Evolutionary conservation across 1,284 basidiomycete genomes (phyloP), one percentile per base, ranked within the genome.

Genomic region (Pyrrhoderma lamaoense): DNA sequence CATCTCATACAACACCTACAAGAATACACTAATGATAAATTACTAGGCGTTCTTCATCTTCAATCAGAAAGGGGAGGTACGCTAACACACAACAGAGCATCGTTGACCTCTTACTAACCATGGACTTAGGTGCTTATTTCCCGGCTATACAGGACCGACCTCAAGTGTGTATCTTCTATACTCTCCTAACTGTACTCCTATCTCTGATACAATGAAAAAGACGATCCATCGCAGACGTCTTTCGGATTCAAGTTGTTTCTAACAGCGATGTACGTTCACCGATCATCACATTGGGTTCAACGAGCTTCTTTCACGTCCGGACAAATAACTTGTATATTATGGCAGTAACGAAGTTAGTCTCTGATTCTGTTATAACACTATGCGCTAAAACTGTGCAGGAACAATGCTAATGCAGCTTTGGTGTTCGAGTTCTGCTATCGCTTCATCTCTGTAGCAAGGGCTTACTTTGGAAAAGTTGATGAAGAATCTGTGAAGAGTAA

Each of bases 401-500:
- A 83, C 64, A 99, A 99, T 62, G 94, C 93, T 38, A 97, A 97
- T 59, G 95, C 95, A 1, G 96, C 95, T 0, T 81, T 99, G 16
- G 89, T 99, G 5, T 99, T 98, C 70, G 96, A 99, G 67, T 97
- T 94, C 67, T 85, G 91, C 68, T 98, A 98, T 71, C 84, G 92
- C 31, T 93, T 99, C 70, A 93, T 95, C 66, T 81, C 84, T 57
- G 94, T 99, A 60, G 88, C 86, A 52, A 87, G 91, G 62, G 84
- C 89, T 14, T 98, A 99, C 73, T 97, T 99, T 70, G 93, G 93
- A 49, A 97, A 97, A 68, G 81, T 99, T 16, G 94, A 98, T 65
- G 96, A 99, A 66, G 96, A 98, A 66, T 80, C 88, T 36, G 86
- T 99, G 60, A 99, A 99, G 82, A 98, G 96, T 69, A 99, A 99